A percentile compares a stretch with the other conserved stretches of the same genome.
Conservation (phyloP, 371 early-diverging fungal genomes). For the Conidiobolus incongruus region DNA sequence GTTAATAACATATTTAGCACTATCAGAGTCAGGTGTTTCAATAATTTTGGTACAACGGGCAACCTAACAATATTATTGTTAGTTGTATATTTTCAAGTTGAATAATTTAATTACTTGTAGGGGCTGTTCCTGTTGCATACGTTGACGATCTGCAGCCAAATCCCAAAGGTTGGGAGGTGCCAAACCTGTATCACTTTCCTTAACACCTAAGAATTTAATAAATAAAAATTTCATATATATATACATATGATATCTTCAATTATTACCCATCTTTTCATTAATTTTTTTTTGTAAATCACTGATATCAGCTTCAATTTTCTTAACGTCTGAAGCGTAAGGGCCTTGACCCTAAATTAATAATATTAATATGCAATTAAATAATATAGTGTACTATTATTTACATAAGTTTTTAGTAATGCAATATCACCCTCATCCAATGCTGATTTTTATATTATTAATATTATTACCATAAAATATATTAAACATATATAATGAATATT, state of each 20-base stretch:
- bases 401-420: conserved; percentile 83
- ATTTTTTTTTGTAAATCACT: conserved; percentile 90
- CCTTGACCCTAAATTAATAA: conserved; percentile 69
- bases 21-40: conserved; percentile 36
- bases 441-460: no score
- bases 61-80: no score
- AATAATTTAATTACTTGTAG: no score
- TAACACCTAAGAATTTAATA: no score
- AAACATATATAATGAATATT: no score
- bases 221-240: no score
- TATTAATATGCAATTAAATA: not conserved
- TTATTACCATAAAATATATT: not conserved
- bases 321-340: conserved; percentile 84
- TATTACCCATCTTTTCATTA: conserved; percentile 95
- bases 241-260: no score
- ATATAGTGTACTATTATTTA: conserved; percentile 11
- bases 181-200: conserved; percentile 98
- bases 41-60: conserved; percentile 97
- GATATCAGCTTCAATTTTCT: conserved; percentile 74
- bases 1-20: conserved; percentile 93
- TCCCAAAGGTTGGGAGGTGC: conserved; percentile 99
- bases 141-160: conserved; percentile 92
- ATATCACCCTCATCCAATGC: conserved; percentile 95
- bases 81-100: no score
- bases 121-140: conserved; percentile 92